Conservation (phyloP, 176 grass and related monocot species). For the Triticum monococcum region DNA sequence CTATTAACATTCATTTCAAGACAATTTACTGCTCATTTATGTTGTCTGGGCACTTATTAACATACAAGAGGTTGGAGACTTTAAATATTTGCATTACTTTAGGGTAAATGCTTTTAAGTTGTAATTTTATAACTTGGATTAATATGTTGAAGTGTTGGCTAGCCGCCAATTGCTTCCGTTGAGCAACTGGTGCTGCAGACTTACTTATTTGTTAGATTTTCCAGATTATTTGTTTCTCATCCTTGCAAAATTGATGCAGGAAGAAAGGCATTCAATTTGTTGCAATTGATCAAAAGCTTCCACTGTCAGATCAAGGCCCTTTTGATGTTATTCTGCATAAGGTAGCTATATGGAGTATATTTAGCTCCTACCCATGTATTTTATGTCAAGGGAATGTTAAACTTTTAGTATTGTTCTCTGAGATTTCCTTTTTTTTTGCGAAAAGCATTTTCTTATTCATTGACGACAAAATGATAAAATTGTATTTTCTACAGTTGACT, state of each 20-base stretch:
- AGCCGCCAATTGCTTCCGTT: neutral
- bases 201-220: neutral
- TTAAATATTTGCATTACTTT: neutral
- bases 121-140: neutral
- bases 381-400: neutral
- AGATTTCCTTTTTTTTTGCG: neutral
- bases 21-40: neutral
- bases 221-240: conserved; percentile 24
- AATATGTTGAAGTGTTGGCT: neutral
- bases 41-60: neutral
- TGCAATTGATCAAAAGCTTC: conserved; percentile 69
- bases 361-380: neutral
- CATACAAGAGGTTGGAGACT: neutral
- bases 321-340: conserved; percentile 98
- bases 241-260: conserved; percentile 47
- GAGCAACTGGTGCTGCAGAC: neutral
- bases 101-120: conserved; percentile 3
- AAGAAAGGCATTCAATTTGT: conserved; percentile 96
- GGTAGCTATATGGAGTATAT: conserved; percentile 36
- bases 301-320: conserved; percentile 90
- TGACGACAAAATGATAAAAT: neutral
- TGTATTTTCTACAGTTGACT: conserved; percentile 58
- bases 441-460: neutral
- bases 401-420: neutral
- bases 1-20: conserved; percentile 14